Evolutionary conservation across 768 basidiomycete genomes (phyloP).

Genomic region (Multifurca ochricompacta): DNA sequence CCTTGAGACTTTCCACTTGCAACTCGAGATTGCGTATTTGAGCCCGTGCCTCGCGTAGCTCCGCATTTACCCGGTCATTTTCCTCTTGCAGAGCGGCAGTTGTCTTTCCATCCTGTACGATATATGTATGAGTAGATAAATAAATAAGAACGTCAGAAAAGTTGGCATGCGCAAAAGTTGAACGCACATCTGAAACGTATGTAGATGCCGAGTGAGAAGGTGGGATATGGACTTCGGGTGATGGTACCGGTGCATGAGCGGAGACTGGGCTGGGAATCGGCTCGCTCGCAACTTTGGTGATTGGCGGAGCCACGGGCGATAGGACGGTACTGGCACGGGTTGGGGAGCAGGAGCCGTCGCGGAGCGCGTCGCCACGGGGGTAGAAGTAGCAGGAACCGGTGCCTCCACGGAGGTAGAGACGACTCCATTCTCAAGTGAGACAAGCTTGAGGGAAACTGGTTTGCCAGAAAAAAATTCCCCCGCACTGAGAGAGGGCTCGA

Average conservation of each 20-base stretch:
- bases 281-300: slow-evolving; percentile 11
- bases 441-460: slow-evolving; percentile 63
- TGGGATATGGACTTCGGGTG: slow-evolving; percentile 21
- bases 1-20: slow-evolving; percentile 66
- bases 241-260: slow-evolving; percentile 13
- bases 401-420: slow-evolving; percentile 29
- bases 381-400: slow-evolving; percentile 21
- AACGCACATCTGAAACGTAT: slow-evolving; percentile 29
- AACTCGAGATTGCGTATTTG: slow-evolving; percentile 79
- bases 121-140: no score
- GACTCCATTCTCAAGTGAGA: slow-evolving; percentile 68
- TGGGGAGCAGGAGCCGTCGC: slow-evolving; percentile 26
- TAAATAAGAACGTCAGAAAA: background rate
- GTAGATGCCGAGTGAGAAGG: slow-evolving; percentile 21
- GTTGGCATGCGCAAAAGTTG: background rate
- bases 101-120: slow-evolving; percentile 22
- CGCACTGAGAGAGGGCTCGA: slow-evolving; percentile 71
- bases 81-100: slow-evolving; percentile 39
- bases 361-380: slow-evolving; percentile 23
- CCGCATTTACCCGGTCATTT: slow-evolving; percentile 51
- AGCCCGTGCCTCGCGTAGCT: slow-evolving; percentile 72
- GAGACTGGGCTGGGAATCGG: slow-evolving; percentile 5
- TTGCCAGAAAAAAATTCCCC: slow-evolving; percentile 88
- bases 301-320: slow-evolving; percentile 23
- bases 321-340: slow-evolving; percentile 24